phyloP scores from a whole-genome alignment of 345 rosid species.

The Brassica nigra region DNA sequence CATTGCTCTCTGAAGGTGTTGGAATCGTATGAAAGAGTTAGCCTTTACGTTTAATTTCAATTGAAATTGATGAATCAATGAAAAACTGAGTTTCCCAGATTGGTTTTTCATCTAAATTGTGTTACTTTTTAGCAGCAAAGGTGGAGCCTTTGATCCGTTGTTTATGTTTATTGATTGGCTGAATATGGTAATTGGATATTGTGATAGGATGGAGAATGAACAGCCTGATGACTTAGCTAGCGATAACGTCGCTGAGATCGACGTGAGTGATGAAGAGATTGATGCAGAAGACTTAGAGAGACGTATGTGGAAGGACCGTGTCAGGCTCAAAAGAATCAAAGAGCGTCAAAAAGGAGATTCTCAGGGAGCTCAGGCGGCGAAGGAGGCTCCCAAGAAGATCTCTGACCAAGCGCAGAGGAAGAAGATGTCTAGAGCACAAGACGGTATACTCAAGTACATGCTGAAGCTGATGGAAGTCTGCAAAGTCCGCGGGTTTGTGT shows the following conservation, averaged over 20 bases:
- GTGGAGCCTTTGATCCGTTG: background rate
- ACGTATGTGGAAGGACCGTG: slow-evolving; percentile 96
- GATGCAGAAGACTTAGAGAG: slow-evolving; percentile 80
- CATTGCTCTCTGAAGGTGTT: background rate
- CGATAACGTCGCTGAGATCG: slow-evolving; percentile 83
- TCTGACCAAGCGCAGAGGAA: slow-evolving; percentile 98
- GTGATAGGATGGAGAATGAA: slow-evolving; percentile 41
- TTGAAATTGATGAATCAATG: background rate
- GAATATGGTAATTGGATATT: slow-evolving; percentile 18
- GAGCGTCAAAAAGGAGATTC: slow-evolving; percentile 72
- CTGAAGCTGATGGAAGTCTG: slow-evolving; percentile 98
- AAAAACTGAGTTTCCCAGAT: background rate
- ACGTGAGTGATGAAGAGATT: slow-evolving; percentile 99
- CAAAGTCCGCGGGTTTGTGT: slow-evolving; percentile 95
- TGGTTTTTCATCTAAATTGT: background rate
- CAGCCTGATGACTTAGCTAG: slow-evolving; percentile 66
- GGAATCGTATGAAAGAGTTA: background rate
- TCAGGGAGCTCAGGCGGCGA: slow-evolving; percentile 64
- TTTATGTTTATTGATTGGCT: background rate
- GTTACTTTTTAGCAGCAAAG: background rate
- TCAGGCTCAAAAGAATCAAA: slow-evolving; percentile 82
- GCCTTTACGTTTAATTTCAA: slow-evolving; percentile 8
- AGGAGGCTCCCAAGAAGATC: slow-evolving; percentile 61
- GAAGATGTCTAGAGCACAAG: slow-evolving; percentile 99
- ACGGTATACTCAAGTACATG: slow-evolving; percentile 99